Evolutionary conservation across 2,329 filamentous ascomycete genomes (phyloP).

Genomic region (Esteya vermicola): DNA sequence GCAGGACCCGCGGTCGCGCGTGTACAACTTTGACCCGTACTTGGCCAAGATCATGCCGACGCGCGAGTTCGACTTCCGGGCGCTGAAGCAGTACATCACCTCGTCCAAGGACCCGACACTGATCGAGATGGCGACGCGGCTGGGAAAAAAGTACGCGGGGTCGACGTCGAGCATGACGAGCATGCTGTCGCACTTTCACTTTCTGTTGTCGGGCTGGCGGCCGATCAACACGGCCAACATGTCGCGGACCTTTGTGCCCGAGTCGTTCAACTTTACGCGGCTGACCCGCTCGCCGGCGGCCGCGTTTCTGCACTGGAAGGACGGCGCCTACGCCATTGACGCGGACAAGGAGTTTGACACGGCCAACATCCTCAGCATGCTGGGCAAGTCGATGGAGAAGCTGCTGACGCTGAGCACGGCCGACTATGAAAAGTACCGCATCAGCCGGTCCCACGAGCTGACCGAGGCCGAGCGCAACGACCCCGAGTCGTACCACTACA

Average conservation of each 20-base stretch:
- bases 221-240: slow-evolving; percentile 51
- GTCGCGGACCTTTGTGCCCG: slow-evolving; percentile 50
- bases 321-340: slow-evolving; percentile 80
- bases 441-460: slow-evolving; percentile 51
- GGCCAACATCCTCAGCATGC: slow-evolving; percentile 75
- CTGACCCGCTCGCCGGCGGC: slow-evolving; percentile 62
- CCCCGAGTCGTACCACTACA: slow-evolving; percentile 77
- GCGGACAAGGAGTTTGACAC: slow-evolving; percentile 84
- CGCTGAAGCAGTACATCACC: slow-evolving; percentile 75
- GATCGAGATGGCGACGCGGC: slow-evolving; percentile 48
- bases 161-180: slow-evolving; percentile 96
- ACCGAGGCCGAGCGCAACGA: slow-evolving; percentile 57
- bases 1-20: slow-evolving; percentile 72
- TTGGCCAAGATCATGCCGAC: slow-evolving; percentile 87
- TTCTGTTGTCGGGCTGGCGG: slow-evolving; percentile 73
- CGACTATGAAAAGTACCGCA: slow-evolving; percentile 75
- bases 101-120: slow-evolving; percentile 73
- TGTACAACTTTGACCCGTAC: slow-evolving; percentile 97
- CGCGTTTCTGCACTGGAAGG: slow-evolving; percentile 64
- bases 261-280: slow-evolving; percentile 53
- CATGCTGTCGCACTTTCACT: slow-evolving; percentile 82
- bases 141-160: slow-evolving; percentile 71
- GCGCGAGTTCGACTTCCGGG: slow-evolving; percentile 79
- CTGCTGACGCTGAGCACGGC: slow-evolving; percentile 70
- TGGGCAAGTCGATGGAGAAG: slow-evolving; percentile 96